Percentiles rank a stretch among this genome's conserved stretches.
phyloP scores from a whole-genome alignment of 495 filamentous ascomycete genomes.

The Xylaria nigripes region DNA sequence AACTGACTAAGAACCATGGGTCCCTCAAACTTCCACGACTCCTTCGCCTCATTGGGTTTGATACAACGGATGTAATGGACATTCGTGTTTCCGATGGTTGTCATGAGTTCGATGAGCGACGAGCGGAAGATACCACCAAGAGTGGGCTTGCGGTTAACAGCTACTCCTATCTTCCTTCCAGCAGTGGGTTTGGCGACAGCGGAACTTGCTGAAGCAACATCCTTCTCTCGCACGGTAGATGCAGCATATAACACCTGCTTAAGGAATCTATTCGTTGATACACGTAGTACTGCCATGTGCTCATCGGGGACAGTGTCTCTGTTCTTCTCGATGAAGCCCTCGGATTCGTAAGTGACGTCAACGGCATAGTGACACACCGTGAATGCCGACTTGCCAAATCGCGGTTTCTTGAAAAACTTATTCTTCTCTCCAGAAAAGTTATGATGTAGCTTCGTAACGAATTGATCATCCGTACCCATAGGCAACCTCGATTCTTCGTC shows the following conservation, averaged over 20 bases:
- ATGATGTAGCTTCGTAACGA: slow-evolving; percentile 94
- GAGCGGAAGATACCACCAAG: slow-evolving; percentile 98
- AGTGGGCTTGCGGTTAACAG: slow-evolving; percentile 91
- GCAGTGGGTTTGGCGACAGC: slow-evolving; percentile 61
- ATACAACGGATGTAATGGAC: slow-evolving; percentile 99
- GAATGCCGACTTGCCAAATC: slow-evolving; percentile 95
- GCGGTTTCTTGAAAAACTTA: slow-evolving; percentile 96
- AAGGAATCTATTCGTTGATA: slow-evolving; percentile 80
- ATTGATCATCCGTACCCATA: slow-evolving; percentile 95
- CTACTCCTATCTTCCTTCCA: slow-evolving; percentile 79
- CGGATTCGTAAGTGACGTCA: slow-evolving; percentile 99
- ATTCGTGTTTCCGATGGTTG: slow-evolving; percentile 93
- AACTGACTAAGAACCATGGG: slow-evolving; percentile 98
- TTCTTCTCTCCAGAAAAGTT: slow-evolving; percentile 88
- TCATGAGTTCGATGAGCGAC: slow-evolving; percentile 95
- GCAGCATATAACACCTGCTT: slow-evolving; percentile 77
- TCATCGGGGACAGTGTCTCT: slow-evolving; percentile 97
- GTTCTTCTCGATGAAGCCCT: slow-evolving; percentile 99
- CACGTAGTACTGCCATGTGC: slow-evolving; percentile 84
- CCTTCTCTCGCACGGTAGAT: slow-evolving; percentile 81
- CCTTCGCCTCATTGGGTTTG: slow-evolving; percentile 97
- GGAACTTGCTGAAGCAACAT: slow-evolving; percentile 58
- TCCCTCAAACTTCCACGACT: slow-evolving; percentile 95
- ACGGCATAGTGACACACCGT: slow-evolving; percentile 98
- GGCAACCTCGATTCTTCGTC: slow-evolving; percentile 95